Evolutionary conservation across 768 basidiomycete genomes (phyloP).

Genomic region (Lanmaoa rubissima): DNA sequence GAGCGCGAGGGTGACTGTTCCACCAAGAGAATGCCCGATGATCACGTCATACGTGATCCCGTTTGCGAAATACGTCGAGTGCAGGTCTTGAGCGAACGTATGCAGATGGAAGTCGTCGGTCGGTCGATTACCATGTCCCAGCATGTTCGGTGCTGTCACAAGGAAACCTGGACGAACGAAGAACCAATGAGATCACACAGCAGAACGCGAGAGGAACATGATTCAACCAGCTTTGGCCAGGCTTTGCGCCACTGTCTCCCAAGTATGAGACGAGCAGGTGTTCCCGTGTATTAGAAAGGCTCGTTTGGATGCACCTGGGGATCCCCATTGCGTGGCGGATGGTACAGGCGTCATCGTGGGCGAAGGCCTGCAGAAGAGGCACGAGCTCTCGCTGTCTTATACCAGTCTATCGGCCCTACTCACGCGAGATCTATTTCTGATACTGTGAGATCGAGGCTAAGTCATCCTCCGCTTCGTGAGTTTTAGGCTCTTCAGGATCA

Average conservation of each 20-base stretch:
- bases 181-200: neutral
- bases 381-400: neutral
- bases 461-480: neutral
- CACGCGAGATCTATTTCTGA: constrained; percentile 6
- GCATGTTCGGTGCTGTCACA: constrained; percentile 18
- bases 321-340: constrained; percentile 18
- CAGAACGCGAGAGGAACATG: neutral
- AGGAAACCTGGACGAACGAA: constrained; percentile 5
- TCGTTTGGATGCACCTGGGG: constrained; percentile 9
- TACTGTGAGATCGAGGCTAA: neutral
- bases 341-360: constrained; percentile 12
- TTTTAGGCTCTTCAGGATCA: neutral
- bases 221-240: constrained; percentile 10
- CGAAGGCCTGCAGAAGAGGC: too few relatives aligned
- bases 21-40: constrained; percentile 19
- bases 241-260: constrained; percentile 8
- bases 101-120: constrained; percentile 11
- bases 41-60: constrained; percentile 14
- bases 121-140: constrained; percentile 15
- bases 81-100: constrained; percentile 13
- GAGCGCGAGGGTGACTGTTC: constrained; percentile 6
- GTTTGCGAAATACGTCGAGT: constrained; percentile 14
- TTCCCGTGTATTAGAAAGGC: constrained; percentile 18
- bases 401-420: neutral
- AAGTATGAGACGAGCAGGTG: constrained; percentile 14